Percentiles rank a stretch among this genome's conserved stretches.
Evolutionary conservation across 768 basidiomycete genomes (phyloP).

Genomic region (Pleurotus eryngii): DNA sequence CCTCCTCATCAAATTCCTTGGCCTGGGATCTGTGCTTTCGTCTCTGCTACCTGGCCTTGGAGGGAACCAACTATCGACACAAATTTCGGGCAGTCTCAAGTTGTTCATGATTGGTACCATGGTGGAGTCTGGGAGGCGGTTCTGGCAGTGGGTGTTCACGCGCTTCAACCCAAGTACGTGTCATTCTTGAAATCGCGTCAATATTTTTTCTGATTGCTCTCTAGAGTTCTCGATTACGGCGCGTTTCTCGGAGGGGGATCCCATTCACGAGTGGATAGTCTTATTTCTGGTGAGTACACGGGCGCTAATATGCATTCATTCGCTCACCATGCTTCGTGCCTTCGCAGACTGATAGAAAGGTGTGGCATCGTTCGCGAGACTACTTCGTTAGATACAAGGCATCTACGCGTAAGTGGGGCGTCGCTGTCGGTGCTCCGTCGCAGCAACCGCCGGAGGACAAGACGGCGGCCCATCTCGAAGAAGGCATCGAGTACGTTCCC

Average conservation of each 20-base stretch:
- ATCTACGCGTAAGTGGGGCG: constrained; percentile 36
- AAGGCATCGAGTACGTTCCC: constrained; percentile 40
- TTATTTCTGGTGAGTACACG: constrained; percentile 33
- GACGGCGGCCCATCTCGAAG: constrained; percentile 11
- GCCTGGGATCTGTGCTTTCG: neutral
- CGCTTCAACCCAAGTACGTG: constrained; percentile 35
- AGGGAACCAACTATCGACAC: neutral
- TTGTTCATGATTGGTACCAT: constrained; percentile 7
- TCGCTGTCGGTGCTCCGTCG: constrained; percentile 18
- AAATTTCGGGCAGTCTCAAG: constrained; percentile 8
- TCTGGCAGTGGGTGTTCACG: constrained; percentile 25
- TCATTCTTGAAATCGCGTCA: neutral
- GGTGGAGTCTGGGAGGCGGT: constrained; percentile 10
- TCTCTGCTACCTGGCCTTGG: neutral
- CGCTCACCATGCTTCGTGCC: too few species aligned
- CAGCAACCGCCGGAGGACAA: constrained; percentile 3
- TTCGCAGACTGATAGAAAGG: constrained; percentile 36
- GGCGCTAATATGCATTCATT: too few species aligned
- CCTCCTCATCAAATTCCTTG: neutral
- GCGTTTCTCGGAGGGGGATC: constrained; percentile 42
- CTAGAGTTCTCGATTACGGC: constrained; percentile 43
- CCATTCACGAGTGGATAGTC: constrained; percentile 47
- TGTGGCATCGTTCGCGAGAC: constrained; percentile 39
- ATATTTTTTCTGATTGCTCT: neutral
- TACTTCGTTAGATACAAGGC: constrained; percentile 37